These are phyloP conservation scores for Lepidium campestre DNA, from an alignment of 441 rosid species.

Conservation along the genomic window DNA sequence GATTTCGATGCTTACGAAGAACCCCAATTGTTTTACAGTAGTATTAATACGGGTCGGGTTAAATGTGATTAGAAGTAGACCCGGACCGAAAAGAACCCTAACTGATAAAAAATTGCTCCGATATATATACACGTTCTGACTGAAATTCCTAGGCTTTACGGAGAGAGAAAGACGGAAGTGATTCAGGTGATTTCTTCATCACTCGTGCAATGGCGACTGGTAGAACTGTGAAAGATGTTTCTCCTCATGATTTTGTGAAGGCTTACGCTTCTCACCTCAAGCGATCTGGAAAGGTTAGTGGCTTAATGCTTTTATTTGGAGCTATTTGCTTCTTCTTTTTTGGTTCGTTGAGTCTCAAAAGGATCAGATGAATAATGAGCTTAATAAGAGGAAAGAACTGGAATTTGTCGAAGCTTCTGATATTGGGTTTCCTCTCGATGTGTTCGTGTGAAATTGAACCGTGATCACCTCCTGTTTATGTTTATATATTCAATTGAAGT, in stretches of 20 bases:
- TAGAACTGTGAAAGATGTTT: conserved; percentile 32
- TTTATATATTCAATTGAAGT: no score
- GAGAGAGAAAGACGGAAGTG: neutral
- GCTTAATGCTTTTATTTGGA: neutral
- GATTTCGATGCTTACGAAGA: conserved; percentile 30
- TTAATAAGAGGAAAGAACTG: neutral
- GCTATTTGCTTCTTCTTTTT: neutral
- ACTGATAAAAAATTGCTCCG: neutral
- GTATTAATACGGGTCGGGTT: neutral
- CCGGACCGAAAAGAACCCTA: conserved; percentile 20
- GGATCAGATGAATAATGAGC: neutral
- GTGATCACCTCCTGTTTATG: no score
- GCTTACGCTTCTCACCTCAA: conserved; percentile 34
- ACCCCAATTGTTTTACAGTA: neutral
- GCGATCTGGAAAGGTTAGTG: conserved; percentile 33
- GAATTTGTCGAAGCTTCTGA: neutral
- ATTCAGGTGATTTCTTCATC: neutral
- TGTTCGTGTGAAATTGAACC: neutral
- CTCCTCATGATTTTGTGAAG: conserved; percentile 33
- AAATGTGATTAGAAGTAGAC: neutral
- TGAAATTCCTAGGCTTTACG: neutral
- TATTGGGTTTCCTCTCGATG: neutral
- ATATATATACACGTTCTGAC: neutral
- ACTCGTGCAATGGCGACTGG: conserved; percentile 28
- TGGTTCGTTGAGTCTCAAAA: neutral